Evolutionary conservation across 495 filamentous ascomycete genomes (phyloP), one percentile per base, ranked within the genome.

Genomic region (Thermothielavioides terrestris): DNA sequence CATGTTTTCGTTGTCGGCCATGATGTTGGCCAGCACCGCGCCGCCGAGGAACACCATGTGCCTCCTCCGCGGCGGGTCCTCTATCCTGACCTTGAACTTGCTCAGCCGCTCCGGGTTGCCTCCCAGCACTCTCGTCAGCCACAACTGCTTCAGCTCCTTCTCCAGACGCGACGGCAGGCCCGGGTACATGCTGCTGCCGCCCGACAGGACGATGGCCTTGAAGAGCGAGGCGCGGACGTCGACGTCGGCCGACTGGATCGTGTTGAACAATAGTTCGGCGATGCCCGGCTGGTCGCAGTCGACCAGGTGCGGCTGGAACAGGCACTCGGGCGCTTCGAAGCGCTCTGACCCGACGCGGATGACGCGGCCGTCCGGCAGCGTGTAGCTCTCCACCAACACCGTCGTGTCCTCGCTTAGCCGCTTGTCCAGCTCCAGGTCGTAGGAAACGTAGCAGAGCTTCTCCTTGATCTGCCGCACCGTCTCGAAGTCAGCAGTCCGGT

Each of bases 31-130:
- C 45, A 99, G 77, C 40, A 99, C 94, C 8, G 92, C 94, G 61
- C 92, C 92, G 50, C 92, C 92, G 47, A 97, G 68, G 80, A 99
- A 99, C 4, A 97, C 94, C 92, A 99, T 97, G 69, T 99, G 94
- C 64, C 90, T 80, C 66, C 92, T 80, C 70, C 92, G 79, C 15
- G 92, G 92, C 38, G 92, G 94, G 64, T 99, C 92, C 62, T 99
- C 94, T 68, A 99, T 96, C 64, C 92, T 82, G 31, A 97, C 89
- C 78, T 96, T 97, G 78, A 99, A 97, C 83, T 97, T 99, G 69
- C 80, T 89, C 55, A 99, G 68, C 55, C 92, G 78, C 68, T 95
- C 90, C 12, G 92, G 90, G 65, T 99, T 85, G 21, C 89, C 89
- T 20, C 81, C 75, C 55, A 97, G 72, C 32, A 96, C 89, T 52